phyloP scores from a whole-genome alignment of 768 basidiomycete genomes.

The Cystoderma amianthinum region DNA sequence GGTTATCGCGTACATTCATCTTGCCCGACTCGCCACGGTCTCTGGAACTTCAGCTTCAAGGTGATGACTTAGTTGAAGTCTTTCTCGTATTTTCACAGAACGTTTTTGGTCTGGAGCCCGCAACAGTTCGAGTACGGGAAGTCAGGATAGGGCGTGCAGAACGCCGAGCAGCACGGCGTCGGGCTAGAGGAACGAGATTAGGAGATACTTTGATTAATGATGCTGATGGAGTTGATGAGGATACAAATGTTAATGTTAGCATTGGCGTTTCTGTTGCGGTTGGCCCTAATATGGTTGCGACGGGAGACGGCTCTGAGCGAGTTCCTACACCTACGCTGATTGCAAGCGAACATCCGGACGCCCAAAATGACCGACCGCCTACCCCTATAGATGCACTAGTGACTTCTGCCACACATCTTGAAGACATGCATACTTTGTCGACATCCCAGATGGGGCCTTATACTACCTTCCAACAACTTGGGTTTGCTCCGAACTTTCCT shows the following conservation, averaged over 20 bases:
- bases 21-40: conserved; percentile 86
- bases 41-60: conserved; percentile 82
- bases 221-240: conserved; percentile 38
- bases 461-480: conserved; percentile 87
- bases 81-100: conserved; percentile 90
- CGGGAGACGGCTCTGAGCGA: conserved; percentile 23
- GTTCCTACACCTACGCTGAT: conserved; percentile 31
- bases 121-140: conserved; percentile 90
- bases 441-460: conserved; percentile 76
- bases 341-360: conserved; percentile 34
- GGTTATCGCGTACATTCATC: conserved; percentile 89
- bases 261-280: conserved; percentile 53
- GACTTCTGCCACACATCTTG: conserved; percentile 36
- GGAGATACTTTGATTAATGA: conserved; percentile 41
- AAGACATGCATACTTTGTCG: conserved; percentile 63
- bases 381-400: conserved; percentile 26
- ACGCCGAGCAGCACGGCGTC: conserved; percentile 74
- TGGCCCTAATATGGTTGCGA: conserved; percentile 23
- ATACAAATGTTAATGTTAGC: conserved; percentile 52
- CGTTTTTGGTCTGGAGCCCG: conserved; percentile 88
- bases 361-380: conserved; percentile 19
- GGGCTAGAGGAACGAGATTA: conserved; percentile 62
- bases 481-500: conserved; percentile 83
- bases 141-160: conserved; percentile 88
- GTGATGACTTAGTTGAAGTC: conserved; percentile 88